Conservation (phyloP, 2,329 filamentous ascomycete species). For the Claviceps africana region DNA sequence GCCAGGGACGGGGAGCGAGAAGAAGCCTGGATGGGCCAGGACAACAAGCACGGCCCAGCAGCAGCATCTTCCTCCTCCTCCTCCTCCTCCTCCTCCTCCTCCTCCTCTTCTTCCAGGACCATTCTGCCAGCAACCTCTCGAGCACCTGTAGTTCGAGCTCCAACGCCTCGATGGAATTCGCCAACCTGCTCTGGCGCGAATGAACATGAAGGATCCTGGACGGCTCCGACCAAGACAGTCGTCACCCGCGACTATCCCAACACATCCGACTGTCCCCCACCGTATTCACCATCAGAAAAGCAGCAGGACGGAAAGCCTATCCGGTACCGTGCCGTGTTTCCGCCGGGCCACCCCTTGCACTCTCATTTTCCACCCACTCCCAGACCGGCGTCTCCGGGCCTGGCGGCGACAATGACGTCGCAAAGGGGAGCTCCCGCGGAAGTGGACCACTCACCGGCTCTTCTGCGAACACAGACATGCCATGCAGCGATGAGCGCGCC, state of each 20-base stretch:
- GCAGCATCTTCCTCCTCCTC: background rate
- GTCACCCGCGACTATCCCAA: background rate
- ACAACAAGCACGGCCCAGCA: constrained; percentile 8
- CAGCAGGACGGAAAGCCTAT: constrained; percentile 19
- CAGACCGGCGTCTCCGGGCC: constrained; percentile 46
- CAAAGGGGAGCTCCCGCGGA: constrained; percentile 46
- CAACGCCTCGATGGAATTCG: constrained; percentile 21
- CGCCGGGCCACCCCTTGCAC: constrained; percentile 35
- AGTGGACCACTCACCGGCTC: constrained; percentile 37
- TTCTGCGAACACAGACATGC: constrained; percentile 9
- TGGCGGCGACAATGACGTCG: constrained; percentile 48
- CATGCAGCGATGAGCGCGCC: constrained; percentile 8
- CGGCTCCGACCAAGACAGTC: background rate
- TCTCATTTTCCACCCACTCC: constrained; percentile 42
- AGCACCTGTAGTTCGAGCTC: constrained; percentile 23
- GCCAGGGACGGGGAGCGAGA: constrained; percentile 17
- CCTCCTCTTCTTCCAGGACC: constrained; percentile 6
- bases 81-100: too few species aligned
- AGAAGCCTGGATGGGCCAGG: constrained; percentile 23
- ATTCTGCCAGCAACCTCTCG: constrained; percentile 11
- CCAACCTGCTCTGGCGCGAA: constrained; percentile 13
- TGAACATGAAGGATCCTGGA: background rate
- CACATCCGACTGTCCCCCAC: constrained; percentile 32
- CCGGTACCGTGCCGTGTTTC: constrained; percentile 44
- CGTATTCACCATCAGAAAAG: constrained; percentile 37